phyloP scores from a whole-genome alignment of 345 rosid genomes.

The Gossypium australe region DNA sequence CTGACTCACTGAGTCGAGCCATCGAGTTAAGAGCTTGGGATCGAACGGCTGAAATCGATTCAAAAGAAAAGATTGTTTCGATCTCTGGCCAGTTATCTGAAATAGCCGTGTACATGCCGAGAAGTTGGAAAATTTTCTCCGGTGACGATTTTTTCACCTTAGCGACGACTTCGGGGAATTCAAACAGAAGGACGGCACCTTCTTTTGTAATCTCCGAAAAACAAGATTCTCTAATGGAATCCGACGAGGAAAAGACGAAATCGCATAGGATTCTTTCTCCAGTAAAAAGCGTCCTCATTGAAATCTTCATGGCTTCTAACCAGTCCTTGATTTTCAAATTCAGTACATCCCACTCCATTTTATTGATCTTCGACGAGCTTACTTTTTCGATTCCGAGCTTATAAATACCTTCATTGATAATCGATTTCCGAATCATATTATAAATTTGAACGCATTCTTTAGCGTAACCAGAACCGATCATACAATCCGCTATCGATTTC shows the following conservation, averaged over 20 bases:
- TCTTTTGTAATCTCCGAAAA: conserved; percentile 66
- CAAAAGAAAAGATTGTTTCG: conserved; percentile 46
- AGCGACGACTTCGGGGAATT: conserved; percentile 49
- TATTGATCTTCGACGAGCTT: conserved; percentile 43
- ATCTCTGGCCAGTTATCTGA: conserved; percentile 40
- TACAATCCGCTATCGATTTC: conserved; percentile 72
- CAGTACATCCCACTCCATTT: conserved; percentile 53
- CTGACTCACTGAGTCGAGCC: conserved; percentile 39
- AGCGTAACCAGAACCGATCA: conserved; percentile 64
- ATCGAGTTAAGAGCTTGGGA: conserved; percentile 49
- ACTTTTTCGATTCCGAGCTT: conserved; percentile 54
- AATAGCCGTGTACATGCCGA: conserved; percentile 49
- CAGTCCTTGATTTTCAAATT: conserved; percentile 51
- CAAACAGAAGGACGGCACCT: conserved; percentile 51
- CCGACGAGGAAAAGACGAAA: conserved; percentile 56
- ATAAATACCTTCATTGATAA: conserved; percentile 63
- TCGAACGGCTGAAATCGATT: conserved; percentile 38
- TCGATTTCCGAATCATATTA: conserved; percentile 53
- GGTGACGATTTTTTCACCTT: conserved; percentile 44
- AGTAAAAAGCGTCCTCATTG: conserved; percentile 44
- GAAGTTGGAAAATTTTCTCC: conserved; percentile 47
- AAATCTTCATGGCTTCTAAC: conserved; percentile 51
- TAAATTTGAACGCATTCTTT: conserved; percentile 61
- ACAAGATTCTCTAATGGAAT: conserved; percentile 51
- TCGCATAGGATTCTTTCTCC: conserved; percentile 70